phyloP scores from a whole-genome alignment of 352 stramenopile species.

The Globisporangium emineosum region DNA sequence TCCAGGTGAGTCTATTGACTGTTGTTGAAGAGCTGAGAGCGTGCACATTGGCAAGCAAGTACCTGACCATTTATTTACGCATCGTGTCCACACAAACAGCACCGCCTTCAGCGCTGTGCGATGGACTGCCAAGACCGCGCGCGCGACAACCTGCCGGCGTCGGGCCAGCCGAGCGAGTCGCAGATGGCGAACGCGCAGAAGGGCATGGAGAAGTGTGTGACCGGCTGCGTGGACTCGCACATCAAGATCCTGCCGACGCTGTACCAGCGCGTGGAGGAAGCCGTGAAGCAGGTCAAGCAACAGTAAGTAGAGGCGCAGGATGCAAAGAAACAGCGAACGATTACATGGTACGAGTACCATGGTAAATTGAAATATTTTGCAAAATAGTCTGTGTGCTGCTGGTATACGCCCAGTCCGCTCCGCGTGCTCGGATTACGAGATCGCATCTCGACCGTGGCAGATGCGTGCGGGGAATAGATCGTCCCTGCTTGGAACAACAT shows the following conservation, averaged over 20 bases:
- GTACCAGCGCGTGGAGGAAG: constrained; percentile 69
- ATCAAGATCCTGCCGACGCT: constrained; percentile 74
- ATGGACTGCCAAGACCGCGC: constrained; percentile 87
- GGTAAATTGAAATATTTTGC: no score
- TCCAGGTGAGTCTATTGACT: constrained; percentile 38
- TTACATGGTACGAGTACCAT: no score
- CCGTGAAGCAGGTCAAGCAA: constrained; percentile 70
- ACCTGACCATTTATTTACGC: neutral
- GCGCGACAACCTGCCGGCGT: constrained; percentile 59
- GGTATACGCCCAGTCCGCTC: no score
- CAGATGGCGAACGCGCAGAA: constrained; percentile 69
- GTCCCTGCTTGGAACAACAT: no score
- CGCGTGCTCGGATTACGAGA: no score
- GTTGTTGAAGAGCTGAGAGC: neutral
- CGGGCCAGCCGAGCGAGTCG: constrained; percentile 57
- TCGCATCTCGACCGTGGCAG: no score
- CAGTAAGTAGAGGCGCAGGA: constrained; percentile 23
- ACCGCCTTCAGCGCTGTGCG: constrained; percentile 79
- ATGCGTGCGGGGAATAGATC: no score
- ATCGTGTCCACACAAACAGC: constrained; percentile 23
- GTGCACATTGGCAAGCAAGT: no score
- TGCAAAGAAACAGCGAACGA: no score
- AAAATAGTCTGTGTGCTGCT: neutral
- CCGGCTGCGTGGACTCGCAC: constrained; percentile 66
- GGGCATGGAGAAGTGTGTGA: constrained; percentile 75